Conservation (phyloP, 164 flowering plant genomes). For the Hamamelis virginiana region DNA sequence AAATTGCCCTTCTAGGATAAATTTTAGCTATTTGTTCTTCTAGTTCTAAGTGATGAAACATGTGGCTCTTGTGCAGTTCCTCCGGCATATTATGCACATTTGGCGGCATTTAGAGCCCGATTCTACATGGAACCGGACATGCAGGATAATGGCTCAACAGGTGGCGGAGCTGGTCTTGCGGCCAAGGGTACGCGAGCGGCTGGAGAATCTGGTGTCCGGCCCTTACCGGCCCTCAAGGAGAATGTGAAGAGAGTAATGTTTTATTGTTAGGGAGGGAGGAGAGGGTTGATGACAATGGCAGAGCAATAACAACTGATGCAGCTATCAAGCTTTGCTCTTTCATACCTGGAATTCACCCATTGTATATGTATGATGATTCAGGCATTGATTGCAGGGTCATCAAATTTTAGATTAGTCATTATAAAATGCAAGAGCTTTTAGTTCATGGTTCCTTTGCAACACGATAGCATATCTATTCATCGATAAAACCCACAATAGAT, state of each 20-base stretch:
- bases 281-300: constrained; percentile 1
- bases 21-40: neutral
- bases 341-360: neutral
- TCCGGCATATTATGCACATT: constrained; percentile 93
- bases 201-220: constrained; percentile 56
- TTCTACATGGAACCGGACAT: constrained; percentile 87
- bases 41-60: neutral
- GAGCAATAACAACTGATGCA: neutral
- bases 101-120: constrained; percentile 94
- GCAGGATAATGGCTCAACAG: constrained; percentile 51
- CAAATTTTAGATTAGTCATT: neutral
- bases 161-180: constrained; percentile 25
- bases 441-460: no score
- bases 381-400: neutral
- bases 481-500: no score
- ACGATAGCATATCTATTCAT: no score
- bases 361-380: constrained; percentile 14
- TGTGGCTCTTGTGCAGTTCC: constrained; percentile 58
- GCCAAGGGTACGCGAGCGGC: constrained; percentile 27
- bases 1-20: no score
- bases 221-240: constrained; percentile 84
- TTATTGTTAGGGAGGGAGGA: constrained; percentile 48
- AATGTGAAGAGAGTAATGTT: constrained; percentile 96
- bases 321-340: neutral
- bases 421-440: neutral